phyloP scores from a whole-genome alignment of 2,329 filamentous ascomycete species.

The Pseudogymnoascus destructans region DNA sequence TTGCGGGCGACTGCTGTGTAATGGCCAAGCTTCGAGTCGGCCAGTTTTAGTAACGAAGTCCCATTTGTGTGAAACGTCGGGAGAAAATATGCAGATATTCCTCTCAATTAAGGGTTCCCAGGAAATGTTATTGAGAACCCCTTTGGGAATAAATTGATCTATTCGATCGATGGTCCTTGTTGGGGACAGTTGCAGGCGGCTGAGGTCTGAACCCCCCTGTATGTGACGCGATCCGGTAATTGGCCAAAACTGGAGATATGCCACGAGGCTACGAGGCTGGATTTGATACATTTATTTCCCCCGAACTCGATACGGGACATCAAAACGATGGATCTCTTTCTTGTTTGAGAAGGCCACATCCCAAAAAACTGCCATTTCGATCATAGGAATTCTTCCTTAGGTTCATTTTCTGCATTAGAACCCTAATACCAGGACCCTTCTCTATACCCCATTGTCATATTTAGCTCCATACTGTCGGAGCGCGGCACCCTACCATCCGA shows the following conservation, averaged over 20 bases:
- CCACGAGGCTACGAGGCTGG: slow-evolving; percentile 1
- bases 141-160: neutral
- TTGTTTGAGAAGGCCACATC: neutral
- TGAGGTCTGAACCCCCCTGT: neutral
- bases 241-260: neutral
- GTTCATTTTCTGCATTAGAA: neutral
- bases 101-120: neutral
- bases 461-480: neutral
- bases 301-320: neutral
- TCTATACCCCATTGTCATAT: neutral
- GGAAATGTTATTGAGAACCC: slow-evolving; percentile 5
- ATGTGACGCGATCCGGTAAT: neutral
- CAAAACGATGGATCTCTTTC: neutral
- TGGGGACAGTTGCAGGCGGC: neutral
- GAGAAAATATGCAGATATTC: neutral
- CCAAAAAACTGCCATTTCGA: neutral
- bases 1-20: neutral
- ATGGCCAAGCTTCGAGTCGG: neutral
- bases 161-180: neutral
- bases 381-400: neutral
- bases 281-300: neutral
- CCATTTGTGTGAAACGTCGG: neutral
- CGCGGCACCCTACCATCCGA: slow-evolving; percentile 1
- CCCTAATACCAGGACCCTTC: neutral
- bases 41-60: neutral